These are phyloP conservation scores for Lachnellula cervina DNA, from an alignment of 2,329 filamentous ascomycete species.

Conservation along the genomic window DNA sequence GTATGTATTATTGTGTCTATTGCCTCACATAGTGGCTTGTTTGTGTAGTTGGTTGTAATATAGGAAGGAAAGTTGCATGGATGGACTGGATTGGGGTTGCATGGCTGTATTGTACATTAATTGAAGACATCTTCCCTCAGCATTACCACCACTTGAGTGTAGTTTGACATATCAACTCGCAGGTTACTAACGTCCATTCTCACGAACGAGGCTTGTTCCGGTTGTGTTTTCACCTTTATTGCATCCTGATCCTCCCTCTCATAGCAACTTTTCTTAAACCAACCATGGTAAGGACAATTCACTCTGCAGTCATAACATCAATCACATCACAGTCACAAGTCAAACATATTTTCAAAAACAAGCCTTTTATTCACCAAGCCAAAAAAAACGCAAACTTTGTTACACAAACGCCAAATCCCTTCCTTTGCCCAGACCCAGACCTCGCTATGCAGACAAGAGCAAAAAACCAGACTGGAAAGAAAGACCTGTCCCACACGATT, in stretches of 20 bases:
- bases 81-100: neutral
- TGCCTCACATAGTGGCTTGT: neutral
- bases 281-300: too few species aligned
- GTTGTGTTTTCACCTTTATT: too few species aligned
- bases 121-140: conserved; percentile 2
- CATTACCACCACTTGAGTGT: neutral
- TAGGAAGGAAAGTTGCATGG: neutral
- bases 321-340: neutral
- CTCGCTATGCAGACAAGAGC: neutral
- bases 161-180: too few species aligned
- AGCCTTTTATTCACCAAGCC: neutral
- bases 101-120: neutral
- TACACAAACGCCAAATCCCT: neutral
- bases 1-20: neutral
- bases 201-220: too few species aligned
- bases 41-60: neutral
- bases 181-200: too few species aligned
- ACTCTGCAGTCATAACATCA: too few species aligned
- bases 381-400: too few species aligned
- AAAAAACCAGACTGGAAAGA: neutral
- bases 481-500: neutral
- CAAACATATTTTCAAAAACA: neutral
- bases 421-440: neutral
- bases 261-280: too few species aligned
- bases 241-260: too few species aligned